Conservation (phyloP, 208 protist species). For the Trypanosoma boissoni region DNA sequence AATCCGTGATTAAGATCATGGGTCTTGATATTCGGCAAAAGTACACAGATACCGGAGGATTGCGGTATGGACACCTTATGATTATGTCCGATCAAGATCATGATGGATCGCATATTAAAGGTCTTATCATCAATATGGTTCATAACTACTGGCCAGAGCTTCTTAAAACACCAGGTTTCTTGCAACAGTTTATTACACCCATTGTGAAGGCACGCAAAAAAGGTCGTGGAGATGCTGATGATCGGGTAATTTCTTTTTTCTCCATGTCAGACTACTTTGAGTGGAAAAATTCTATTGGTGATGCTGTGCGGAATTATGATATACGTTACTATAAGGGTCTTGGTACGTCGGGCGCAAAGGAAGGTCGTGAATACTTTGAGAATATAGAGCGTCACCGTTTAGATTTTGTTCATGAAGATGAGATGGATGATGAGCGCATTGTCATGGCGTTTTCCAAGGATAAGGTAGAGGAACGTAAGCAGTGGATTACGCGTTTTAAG, state of each 20-base stretch:
- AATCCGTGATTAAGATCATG: slow-evolving; percentile 94
- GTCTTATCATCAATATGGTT: slow-evolving; percentile 99
- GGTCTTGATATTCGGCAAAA: slow-evolving; percentile 93
- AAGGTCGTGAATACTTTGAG: slow-evolving; percentile 99
- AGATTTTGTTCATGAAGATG: slow-evolving; percentile 89
- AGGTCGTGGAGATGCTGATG: slow-evolving; percentile 44
- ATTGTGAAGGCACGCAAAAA: slow-evolving; percentile 98
- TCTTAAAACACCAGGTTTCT: slow-evolving; percentile 94
- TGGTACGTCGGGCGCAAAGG: slow-evolving; percentile 94
- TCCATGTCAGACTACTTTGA: slow-evolving; percentile 98
- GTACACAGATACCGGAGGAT: slow-evolving; percentile 79
- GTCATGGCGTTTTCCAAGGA: slow-evolving; percentile 99
- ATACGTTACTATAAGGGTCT: slow-evolving; percentile 99
- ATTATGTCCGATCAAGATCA: slow-evolving; percentile 99
- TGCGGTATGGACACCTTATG: slow-evolving; percentile 99
- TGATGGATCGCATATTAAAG: slow-evolving; percentile 99
- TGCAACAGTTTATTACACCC: slow-evolving; percentile 99
- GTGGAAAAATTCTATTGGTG: slow-evolving; percentile 90
- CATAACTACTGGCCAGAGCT: slow-evolving; percentile 99
- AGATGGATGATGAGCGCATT: slow-evolving; percentile 93
- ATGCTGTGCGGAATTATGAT: slow-evolving; percentile 86
- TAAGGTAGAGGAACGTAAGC: slow-evolving; percentile 97
- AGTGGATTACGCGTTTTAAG: slow-evolving; percentile 96
- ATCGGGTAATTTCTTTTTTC: slow-evolving; percentile 95
- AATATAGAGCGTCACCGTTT: slow-evolving; percentile 97